Base-by-base conservation (phyloP, 2,329 filamentous ascomycete species). In the Fusarium xylarioides region DNA sequence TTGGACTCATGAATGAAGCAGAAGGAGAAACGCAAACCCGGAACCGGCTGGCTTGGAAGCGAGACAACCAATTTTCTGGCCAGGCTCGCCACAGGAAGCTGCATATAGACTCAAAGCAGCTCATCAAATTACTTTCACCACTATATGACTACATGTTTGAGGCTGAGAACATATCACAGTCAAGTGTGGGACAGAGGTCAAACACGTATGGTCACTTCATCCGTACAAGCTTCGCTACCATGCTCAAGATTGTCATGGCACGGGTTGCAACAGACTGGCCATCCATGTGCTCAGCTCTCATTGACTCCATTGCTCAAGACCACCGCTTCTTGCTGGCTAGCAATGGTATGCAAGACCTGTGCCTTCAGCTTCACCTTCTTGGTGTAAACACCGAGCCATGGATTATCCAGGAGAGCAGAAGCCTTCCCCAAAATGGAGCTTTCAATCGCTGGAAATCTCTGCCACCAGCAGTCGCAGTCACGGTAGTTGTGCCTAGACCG, bases 91-190 rank as follows among this genome's bases (percentile, higher is more conserved):
- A 76, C 47, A 68, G 72, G 23, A 73, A 72, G 35, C 57, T 84
- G 7, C 69, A 73, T 30, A 79, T 86, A 19, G 81, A 84, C 1
- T 74, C 81, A 1, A 69, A 80, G 6, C 77, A 82, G 14, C 78
- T 89, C 2, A 82, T 82, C 4, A 69, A 69, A 7, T 68, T 85
- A 15, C 68, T 88, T 4, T 83, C 84, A 57, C 64, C 79, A 7
- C 70, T 86, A 5, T 88, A 87, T 71, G 70, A 80, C 18, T 74
- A 81, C 12, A 86, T 89, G 81, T 87, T 89, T 52, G 57, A 77
- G 26, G 53, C 78, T 28, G 86, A 87, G 71, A 80, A 83, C 50
- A 60, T 79, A 7, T 43, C 42, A 2, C 68, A 55, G 23, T 53
- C 71, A 30, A 70, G 50, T 44, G 38, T 65, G 23, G 40, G 44